These are phyloP conservation scores for Pichia sp. DNA, from an alignment of 1,139 yeast genomes.

Conservation along the genomic window DNA sequence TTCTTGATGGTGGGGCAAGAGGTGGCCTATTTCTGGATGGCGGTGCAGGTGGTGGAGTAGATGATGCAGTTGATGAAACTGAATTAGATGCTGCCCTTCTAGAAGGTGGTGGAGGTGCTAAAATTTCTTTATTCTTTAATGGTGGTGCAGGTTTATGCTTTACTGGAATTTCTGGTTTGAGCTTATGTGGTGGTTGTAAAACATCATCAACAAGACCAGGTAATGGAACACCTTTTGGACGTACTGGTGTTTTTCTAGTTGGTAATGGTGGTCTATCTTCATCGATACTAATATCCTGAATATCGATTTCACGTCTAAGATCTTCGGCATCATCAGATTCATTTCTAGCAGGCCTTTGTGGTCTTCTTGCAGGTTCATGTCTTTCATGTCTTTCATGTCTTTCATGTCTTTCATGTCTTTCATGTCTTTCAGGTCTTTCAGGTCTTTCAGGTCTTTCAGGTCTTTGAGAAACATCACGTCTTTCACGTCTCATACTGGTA, in stretches of 20 bases:
- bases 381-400: background rate
- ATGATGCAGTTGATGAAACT: constrained; percentile 2
- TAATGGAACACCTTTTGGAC: constrained; percentile 8
- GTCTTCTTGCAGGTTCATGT: background rate
- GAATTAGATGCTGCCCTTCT: constrained; percentile 5
- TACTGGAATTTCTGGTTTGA: constrained; percentile 7
- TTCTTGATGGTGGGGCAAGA: constrained; percentile 19
- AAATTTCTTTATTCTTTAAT: background rate
- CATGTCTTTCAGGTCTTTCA: constrained; percentile 1
- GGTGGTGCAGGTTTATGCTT: constrained; percentile 6
- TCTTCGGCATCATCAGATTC: background rate
- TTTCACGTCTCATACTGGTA: background rate
- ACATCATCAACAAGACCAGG: constrained; percentile 10
- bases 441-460: background rate
- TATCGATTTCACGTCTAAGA: background rate
- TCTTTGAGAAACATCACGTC: background rate
- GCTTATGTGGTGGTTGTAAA: constrained; percentile 5
- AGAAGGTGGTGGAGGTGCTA: constrained; percentile 11
- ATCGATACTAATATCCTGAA: constrained; percentile 13
- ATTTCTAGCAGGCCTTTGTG: background rate
- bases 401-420: background rate
- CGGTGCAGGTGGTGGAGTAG: constrained; percentile 18
- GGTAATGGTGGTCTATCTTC: constrained; percentile 18
- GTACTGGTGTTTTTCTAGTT: constrained; percentile 3
- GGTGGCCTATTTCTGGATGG: constrained; percentile 19